Evolutionary conservation across 148 eudicot genomes (phyloP).

Genomic region (Polygonum maritimum): DNA sequence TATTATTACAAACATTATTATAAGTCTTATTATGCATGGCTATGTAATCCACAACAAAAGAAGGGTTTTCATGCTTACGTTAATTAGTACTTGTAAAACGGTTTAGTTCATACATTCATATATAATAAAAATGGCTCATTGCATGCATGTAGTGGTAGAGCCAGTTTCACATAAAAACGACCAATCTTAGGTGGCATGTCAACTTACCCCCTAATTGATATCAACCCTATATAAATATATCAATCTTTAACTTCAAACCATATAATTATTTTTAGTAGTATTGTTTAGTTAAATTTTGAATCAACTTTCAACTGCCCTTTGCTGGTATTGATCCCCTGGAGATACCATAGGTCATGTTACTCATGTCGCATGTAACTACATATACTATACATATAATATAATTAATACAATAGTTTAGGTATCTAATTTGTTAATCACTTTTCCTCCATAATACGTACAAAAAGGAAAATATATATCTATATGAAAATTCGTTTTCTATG

Average conservation of each 20-base stretch:
- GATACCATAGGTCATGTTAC: conserved; percentile 4
- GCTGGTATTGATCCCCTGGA: conserved; percentile 2
- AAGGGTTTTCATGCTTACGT: not conserved
- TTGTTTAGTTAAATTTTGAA: not conserved
- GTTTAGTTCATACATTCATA: not conserved
- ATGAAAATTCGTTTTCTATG: not conserved
- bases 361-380: not conserved
- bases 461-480: not conserved
- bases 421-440: not conserved
- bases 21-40: not conserved
- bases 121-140: not conserved
- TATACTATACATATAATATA: not conserved
- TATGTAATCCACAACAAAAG: not conserved
- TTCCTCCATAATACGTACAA: not conserved
- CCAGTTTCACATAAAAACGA: not conserved
- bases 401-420: not conserved
- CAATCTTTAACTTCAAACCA: not conserved
- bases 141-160: not conserved
- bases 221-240: not conserved
- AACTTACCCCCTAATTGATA: not conserved
- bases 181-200: not conserved
- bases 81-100: not conserved
- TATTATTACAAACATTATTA: not conserved
- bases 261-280: not conserved
- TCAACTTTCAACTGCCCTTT: not conserved